Conservation (phyloP, 768 basidiomycete genomes). For the Leccinum subtestaceum region DNA sequence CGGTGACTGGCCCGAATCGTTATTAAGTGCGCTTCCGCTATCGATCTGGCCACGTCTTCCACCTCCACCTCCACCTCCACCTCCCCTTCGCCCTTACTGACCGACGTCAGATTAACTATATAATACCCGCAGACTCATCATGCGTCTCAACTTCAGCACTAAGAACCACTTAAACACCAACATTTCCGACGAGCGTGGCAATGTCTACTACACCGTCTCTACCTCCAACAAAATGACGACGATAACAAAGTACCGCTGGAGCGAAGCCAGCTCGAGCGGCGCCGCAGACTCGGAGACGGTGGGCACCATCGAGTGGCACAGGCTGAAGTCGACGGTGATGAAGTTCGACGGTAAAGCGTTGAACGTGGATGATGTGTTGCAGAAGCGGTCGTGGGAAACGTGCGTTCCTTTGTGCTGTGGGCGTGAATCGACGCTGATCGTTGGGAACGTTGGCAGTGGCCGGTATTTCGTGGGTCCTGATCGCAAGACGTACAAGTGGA, state of each 20-base stretch:
- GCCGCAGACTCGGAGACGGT: constrained; percentile 18
- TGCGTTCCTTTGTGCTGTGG: constrained; percentile 5
- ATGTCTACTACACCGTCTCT: constrained; percentile 18
- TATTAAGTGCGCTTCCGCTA: not conserved
- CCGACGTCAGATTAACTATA: not conserved
- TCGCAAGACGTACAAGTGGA: constrained; percentile 33
- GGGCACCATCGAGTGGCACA: constrained; percentile 27
- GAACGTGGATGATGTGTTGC: constrained; percentile 11
- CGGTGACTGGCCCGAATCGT: not conserved
- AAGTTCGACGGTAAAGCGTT: constrained; percentile 16
- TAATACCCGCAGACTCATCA: not conserved
- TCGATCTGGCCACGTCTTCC: not conserved
- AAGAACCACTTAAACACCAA: constrained; percentile 19
- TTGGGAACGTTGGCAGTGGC: constrained; percentile 16
- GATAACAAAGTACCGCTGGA: constrained; percentile 25
- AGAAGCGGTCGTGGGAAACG: constrained; percentile 16
- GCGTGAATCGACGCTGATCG: not conserved
- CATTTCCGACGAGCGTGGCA: constrained; percentile 22
- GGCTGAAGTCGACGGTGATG: constrained; percentile 5
- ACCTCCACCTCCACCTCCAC: not conserved
- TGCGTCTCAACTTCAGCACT: constrained; percentile 25
- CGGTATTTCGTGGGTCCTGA: constrained; percentile 35
- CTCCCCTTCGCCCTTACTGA: not conserved
- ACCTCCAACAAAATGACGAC: constrained; percentile 24
- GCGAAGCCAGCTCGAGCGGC: constrained; percentile 5